A percentile compares a stretch with the other conserved stretches of the same genome.
phyloP scores from a whole-genome alignment of 345 rosid species.

The Eucalyptus cloeziana region DNA sequence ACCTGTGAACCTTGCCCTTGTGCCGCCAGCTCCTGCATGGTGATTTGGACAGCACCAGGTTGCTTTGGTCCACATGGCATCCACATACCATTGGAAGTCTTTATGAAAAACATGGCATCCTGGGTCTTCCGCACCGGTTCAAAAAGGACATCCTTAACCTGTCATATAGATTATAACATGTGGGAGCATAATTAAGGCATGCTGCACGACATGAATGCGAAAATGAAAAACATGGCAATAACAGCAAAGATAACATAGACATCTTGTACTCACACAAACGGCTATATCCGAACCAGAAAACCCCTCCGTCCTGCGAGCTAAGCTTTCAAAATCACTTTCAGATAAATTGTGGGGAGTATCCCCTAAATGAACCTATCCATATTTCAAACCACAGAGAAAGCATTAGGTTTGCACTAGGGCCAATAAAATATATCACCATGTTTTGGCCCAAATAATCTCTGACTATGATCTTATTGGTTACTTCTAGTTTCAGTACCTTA shows the following conservation, averaged over 20 bases:
- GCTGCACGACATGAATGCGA: not conserved
- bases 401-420: not conserved
- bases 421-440: not conserved
- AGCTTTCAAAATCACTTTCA: slow-evolving; percentile 77
- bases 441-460: not conserved
- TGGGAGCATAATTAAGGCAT: not conserved
- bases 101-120: slow-evolving; percentile 74
- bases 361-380: slow-evolving; percentile 76
- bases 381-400: not conserved
- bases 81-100: slow-evolving; percentile 55
- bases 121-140: slow-evolving; percentile 94
- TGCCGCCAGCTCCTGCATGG: slow-evolving; percentile 80
- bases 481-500: slow-evolving; percentile 33
- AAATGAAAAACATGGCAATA: not conserved
- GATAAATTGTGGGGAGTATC: slow-evolving; percentile 89
- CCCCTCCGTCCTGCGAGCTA: slow-evolving; percentile 75
- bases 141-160: slow-evolving; percentile 92
- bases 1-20: slow-evolving; percentile 72
- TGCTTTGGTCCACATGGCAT: slow-evolving; percentile 90
- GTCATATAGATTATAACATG: not conserved
- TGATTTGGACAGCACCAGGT: slow-evolving; percentile 55
- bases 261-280: slow-evolving; percentile 62
- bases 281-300: slow-evolving; percentile 94
- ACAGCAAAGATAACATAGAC: not conserved
- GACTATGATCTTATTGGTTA: not conserved